Conservation (phyloP, 495 filamentous ascomycete species). For the Acidomyces sp. region DNA sequence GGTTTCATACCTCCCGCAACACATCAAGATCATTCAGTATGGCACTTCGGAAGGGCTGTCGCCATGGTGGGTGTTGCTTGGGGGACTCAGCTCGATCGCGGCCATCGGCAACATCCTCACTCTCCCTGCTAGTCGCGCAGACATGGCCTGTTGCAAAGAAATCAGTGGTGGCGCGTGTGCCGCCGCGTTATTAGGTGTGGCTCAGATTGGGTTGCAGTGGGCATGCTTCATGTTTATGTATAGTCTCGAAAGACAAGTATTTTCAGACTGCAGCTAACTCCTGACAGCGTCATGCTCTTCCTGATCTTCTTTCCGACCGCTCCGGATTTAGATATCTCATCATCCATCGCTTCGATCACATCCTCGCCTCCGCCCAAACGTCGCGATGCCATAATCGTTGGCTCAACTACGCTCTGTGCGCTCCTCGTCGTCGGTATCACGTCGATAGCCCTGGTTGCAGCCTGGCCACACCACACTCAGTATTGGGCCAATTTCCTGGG, state of each 20-base stretch:
- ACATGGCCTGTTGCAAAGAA: slow-evolving; percentile 71
- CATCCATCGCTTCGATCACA: slow-evolving; percentile 26
- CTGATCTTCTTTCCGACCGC: slow-evolving; percentile 34
- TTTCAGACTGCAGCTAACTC: not conserved
- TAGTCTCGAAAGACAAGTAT: slow-evolving; percentile 18
- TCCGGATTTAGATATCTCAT: slow-evolving; percentile 16
- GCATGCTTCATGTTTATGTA: slow-evolving; percentile 82
- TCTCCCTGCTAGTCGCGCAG: slow-evolving; percentile 59
- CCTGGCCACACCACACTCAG: slow-evolving; percentile 44
- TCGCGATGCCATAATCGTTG: slow-evolving; percentile 61
- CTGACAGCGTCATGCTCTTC: slow-evolving; percentile 30
- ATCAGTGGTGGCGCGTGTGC: slow-evolving; percentile 72
- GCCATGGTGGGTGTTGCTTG: slow-evolving; percentile 84
- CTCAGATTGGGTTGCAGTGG: slow-evolving; percentile 85
- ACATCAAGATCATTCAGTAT: slow-evolving; percentile 73
- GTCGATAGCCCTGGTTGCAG: slow-evolving; percentile 44
- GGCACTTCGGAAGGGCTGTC: slow-evolving; percentile 91
- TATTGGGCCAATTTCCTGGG: slow-evolving; percentile 77
- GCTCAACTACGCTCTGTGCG: slow-evolving; percentile 55
- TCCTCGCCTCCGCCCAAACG: slow-evolving; percentile 44
- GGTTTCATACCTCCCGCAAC: slow-evolving; percentile 87
- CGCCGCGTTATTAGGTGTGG: slow-evolving; percentile 71
- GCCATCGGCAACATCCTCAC: slow-evolving; percentile 84
- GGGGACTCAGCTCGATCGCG: slow-evolving; percentile 73
- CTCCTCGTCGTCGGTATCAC: slow-evolving; percentile 53